These are phyloP conservation scores for Umbelopsis sp. DNA, from an alignment of 192 early-diverging fungal genomes.

Conservation along the genomic window DNA sequence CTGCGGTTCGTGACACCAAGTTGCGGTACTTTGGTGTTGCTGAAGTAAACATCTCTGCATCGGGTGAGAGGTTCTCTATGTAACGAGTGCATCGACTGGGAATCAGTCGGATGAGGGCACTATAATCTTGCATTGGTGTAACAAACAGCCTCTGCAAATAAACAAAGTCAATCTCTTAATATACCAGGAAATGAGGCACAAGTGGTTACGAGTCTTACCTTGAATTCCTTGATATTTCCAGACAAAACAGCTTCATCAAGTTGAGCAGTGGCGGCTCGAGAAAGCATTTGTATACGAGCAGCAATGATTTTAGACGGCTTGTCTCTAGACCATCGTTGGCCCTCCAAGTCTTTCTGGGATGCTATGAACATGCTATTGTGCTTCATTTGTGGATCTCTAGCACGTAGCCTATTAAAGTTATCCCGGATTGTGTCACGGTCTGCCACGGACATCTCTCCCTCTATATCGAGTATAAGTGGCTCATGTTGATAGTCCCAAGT, in stretches of 20 bases:
- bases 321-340: conserved; percentile 59
- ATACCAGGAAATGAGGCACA: background rate
- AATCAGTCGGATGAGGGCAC: conserved; percentile 72
- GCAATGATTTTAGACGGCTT: conserved; percentile 61
- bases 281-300: conserved; percentile 65
- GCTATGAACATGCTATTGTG: conserved; percentile 67
- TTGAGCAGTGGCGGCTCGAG: conserved; percentile 62
- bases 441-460: conserved; percentile 57
- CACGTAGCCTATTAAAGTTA: conserved; percentile 62
- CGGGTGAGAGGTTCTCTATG: conserved; percentile 60
- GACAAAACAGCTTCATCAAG: conserved; percentile 46
- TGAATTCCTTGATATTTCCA: conserved; percentile 43
- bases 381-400: conserved; percentile 41
- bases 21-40: conserved; percentile 75
- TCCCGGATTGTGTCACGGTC: conserved; percentile 45
- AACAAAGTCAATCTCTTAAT: conserved; percentile 29
- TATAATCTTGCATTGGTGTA: conserved; percentile 79
- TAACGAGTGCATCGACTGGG: conserved; percentile 61
- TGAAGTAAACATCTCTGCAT: conserved; percentile 48
- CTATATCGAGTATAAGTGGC: conserved; percentile 79
- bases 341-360: conserved; percentile 62
- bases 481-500: conserved; percentile 78
- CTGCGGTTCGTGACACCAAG: conserved; percentile 53
- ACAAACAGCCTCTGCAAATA: conserved; percentile 71
- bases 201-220: conserved; percentile 42